Percentiles rank a stretch among this genome's conserved stretches.
Evolutionary conservation across 345 rosid species (phyloP).

Genomic region (Salix udensis): DNA sequence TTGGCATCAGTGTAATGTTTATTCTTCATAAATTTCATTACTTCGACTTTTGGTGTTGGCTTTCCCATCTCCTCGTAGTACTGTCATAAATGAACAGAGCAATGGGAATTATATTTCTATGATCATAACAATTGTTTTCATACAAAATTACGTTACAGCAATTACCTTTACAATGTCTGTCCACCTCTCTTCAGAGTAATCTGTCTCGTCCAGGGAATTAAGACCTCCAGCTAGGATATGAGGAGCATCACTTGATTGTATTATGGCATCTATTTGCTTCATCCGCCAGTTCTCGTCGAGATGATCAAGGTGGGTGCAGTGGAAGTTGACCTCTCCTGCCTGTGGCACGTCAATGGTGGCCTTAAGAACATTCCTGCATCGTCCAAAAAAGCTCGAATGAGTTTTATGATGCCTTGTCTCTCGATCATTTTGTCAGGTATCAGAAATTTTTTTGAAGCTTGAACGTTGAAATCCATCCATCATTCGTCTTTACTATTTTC

Average conservation of each 20-base stretch:
- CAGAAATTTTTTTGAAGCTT: background rate
- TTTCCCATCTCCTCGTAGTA: conserved; percentile 94
- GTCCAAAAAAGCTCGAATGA: background rate
- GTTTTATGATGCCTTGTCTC: too few species aligned
- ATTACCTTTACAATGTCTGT: conserved; percentile 77
- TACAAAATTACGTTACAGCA: background rate
- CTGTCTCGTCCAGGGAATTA: conserved; percentile 76
- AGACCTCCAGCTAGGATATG: conserved; percentile 85
- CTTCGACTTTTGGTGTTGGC: conserved; percentile 80
- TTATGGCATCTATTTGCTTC: conserved; percentile 80
- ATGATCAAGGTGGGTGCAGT: conserved; percentile 88
- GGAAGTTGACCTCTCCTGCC: conserved; percentile 76
- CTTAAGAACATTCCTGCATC: conserved; percentile 72
- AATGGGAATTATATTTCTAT: background rate
- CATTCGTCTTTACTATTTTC: too few species aligned
- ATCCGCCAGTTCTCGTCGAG: conserved; percentile 88
- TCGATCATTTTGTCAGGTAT: too few species aligned
- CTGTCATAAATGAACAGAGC: conserved; percentile 27
- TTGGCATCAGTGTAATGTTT: conserved; percentile 76
- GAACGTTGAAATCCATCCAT: background rate
- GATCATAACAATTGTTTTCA: too few species aligned
- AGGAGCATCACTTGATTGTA: conserved; percentile 54
- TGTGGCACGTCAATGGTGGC: conserved; percentile 72
- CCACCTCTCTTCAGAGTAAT: conserved; percentile 80
- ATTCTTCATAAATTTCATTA: conserved; percentile 75